phyloP scores from a whole-genome alignment of 2,329 filamentous ascomycete genomes.

The Trichoderma sp. region DNA sequence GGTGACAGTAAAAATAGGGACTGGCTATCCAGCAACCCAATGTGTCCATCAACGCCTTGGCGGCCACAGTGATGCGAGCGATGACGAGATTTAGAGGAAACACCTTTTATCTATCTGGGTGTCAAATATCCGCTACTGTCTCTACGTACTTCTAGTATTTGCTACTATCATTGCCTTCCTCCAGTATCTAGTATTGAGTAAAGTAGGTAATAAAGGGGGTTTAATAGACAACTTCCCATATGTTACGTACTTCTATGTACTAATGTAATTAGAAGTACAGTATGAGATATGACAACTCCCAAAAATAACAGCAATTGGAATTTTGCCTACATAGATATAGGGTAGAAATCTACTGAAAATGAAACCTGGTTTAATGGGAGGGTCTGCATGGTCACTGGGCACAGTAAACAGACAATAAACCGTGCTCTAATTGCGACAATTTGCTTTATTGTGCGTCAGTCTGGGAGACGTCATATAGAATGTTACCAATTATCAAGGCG shows the following conservation, averaged over 20 bases:
- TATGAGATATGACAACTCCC: background rate
- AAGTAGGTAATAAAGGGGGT: no score
- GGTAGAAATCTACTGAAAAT: background rate
- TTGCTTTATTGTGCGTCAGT: background rate
- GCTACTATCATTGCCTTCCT: background rate
- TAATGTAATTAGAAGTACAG: background rate
- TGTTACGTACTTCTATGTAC: no score
- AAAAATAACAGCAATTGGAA: background rate
- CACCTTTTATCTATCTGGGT: background rate
- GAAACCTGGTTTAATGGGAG: background rate
- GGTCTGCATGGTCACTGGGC: background rate
- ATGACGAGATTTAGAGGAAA: background rate
- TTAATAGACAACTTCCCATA: no score
- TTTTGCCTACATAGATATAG: background rate
- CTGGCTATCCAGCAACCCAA: accelerated
- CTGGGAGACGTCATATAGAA: background rate
- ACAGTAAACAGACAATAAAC: background rate
- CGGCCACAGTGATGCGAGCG: background rate
- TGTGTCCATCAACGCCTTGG: background rate
- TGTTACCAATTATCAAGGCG: background rate
- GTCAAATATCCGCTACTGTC: background rate
- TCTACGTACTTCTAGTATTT: background rate
- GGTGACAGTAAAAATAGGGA: background rate
- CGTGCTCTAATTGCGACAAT: background rate
- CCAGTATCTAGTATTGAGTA: background rate